phyloP scores from a whole-genome alignment of 192 early-diverging fungal genomes.

The Dispira parvispora region DNA sequence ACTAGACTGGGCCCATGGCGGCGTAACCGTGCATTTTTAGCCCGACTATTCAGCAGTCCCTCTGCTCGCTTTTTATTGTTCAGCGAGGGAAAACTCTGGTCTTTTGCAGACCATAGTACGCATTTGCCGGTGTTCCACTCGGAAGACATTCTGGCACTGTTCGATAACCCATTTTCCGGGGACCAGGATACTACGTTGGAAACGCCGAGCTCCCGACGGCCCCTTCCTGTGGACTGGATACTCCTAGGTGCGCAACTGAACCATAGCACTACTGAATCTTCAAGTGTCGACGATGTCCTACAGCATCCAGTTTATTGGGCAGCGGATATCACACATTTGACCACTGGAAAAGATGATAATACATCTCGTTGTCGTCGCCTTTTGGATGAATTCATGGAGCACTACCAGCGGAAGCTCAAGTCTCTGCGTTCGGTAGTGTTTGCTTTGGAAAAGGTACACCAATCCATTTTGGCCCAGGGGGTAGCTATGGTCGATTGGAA shows the following conservation, averaged over 20 bases:
- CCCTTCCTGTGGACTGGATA: not conserved
- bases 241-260: not conserved
- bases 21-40: not conserved
- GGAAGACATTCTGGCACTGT: not conserved
- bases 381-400: not conserved
- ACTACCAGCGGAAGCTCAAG: not conserved
- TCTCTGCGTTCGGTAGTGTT: not conserved
- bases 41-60: slow-evolving; percentile 4
- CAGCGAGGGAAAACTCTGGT: not conserved
- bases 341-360: not conserved
- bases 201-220: not conserved
- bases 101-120: no score
- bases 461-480: not conserved
- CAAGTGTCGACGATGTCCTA: not conserved
- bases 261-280: not conserved
- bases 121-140: not conserved
- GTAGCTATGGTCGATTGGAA: slow-evolving; percentile 8
- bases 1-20: not conserved
- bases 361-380: not conserved
- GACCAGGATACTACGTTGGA: not conserved
- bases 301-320: slow-evolving; percentile 8
- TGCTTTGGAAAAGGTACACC: not conserved
- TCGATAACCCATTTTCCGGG: not conserved
- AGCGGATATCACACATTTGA: not conserved
- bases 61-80: slow-evolving; percentile 6